Base-by-base conservation (phyloP, 2,329 filamentous ascomycete species). In the Camptophora hylomeconis region DNA sequence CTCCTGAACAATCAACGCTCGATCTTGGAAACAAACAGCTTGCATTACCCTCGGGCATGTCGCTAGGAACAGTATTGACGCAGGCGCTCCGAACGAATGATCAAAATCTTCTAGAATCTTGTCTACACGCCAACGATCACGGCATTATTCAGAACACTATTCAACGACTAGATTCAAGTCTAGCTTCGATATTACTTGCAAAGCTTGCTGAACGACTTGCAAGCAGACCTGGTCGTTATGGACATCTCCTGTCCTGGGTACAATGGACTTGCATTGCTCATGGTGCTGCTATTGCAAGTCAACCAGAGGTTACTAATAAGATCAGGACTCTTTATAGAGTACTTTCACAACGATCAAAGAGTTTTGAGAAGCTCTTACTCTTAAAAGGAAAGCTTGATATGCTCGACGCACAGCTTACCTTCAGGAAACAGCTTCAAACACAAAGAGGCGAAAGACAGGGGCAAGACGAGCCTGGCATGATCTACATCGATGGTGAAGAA, bases 301-400 rank as follows among this genome's bases (percentile, higher is more conserved):
- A 92, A 52, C 74, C 80, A n/a, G 78, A 86, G 39, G 66, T 93
- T 20, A 68, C 89, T 42, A 75, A 76, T 48, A 76, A 77, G 49
- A 69, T 98, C 35, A 67, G 71, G 26, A 75, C 79, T 21, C 65
- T 98, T 31, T 81, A 87, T 53, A 78, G 80, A 49, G 87, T 95
- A 11, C 70, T 95, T 35, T 78, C 84, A 38, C 82, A 92, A 57
- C 75, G 89, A 22, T 78, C 84, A 18, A 76, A 75, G 39, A 84
- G 82, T 10, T 65, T 95, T 14, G 75, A 80, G 37, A 82, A 80
- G 40, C 63, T 98, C 24, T 63, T 98, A 19, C 72, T 86, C 12
- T 67, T 98, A 36, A 94, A 94, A 61, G 89, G 89, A 14, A 93
- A 94, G 56, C 67, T 98, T 17, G 87, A 95, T 50, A 82, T 98